These are phyloP conservation scores for Pichia sp. DNA, from an alignment of 1,139 yeast genomes.

Conservation along the genomic window DNA sequence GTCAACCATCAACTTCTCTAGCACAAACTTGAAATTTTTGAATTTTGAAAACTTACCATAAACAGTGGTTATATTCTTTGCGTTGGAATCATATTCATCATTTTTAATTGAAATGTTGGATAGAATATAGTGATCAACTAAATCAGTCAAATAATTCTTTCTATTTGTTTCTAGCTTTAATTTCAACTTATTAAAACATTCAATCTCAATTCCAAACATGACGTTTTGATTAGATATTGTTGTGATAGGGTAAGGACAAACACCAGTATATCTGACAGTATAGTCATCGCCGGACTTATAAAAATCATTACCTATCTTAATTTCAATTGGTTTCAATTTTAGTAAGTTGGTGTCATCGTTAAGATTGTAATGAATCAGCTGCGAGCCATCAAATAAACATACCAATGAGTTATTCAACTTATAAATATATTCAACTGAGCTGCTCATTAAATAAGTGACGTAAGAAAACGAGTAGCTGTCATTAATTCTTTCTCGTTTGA, in stretches of 20 bases:
- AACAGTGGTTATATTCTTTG: slow-evolving; percentile 23
- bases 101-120: slow-evolving; percentile 21
- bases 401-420: slow-evolving; percentile 22
- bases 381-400: slow-evolving; percentile 29
- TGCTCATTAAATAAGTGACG: slow-evolving; percentile 18
- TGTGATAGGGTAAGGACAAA: slow-evolving; percentile 29
- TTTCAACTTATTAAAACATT: slow-evolving; percentile 21
- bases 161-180: slow-evolving; percentile 26
- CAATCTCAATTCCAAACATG: slow-evolving; percentile 30
- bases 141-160: slow-evolving; percentile 26
- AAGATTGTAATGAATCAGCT: slow-evolving; percentile 27
- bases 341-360: slow-evolving; percentile 19
- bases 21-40: slow-evolving; percentile 28
- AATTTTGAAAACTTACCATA: slow-evolving; percentile 26
- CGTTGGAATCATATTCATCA: slow-evolving; percentile 18
- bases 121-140: slow-evolving; percentile 28
- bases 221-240: slow-evolving; percentile 26
- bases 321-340: slow-evolving; percentile 22
- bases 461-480: slow-evolving; percentile 13
- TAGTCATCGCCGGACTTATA: slow-evolving; percentile 1
- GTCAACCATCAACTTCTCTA: slow-evolving; percentile 29
- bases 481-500: slow-evolving; percentile 23
- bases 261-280: slow-evolving; percentile 25
- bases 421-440: slow-evolving; percentile 26
- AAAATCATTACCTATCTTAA: slow-evolving; percentile 27